phyloP scores from a whole-genome alignment of 208 protist species.

The Crithidia acanthocephali region DNA sequence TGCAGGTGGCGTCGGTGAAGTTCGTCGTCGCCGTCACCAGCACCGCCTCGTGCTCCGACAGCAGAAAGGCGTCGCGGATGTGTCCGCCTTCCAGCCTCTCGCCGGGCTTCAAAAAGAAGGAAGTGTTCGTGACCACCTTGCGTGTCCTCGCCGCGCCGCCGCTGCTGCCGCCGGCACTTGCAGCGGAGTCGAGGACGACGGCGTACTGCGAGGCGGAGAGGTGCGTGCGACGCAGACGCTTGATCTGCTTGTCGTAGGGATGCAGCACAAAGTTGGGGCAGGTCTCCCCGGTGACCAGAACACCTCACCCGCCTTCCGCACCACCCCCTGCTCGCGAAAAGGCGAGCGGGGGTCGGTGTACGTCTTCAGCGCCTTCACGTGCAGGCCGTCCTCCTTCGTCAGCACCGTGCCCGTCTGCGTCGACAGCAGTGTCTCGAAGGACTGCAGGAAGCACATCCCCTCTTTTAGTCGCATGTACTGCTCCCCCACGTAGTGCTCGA shows the following conservation, averaged over 20 bases:
- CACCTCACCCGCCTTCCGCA: slow-evolving; percentile 67
- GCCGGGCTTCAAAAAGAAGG: slow-evolving; percentile 88
- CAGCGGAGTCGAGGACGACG: slow-evolving; percentile 39
- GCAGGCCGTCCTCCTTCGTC: slow-evolving; percentile 79
- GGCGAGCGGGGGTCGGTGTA: slow-evolving; percentile 87
- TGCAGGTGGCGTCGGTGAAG: slow-evolving; percentile 48
- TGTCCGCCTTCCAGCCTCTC: slow-evolving; percentile 68
- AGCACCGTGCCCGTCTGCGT: slow-evolving; percentile 64
- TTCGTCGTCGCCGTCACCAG: slow-evolving; percentile 73
- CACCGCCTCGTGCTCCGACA: slow-evolving; percentile 84
- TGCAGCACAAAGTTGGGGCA: slow-evolving; percentile 89
- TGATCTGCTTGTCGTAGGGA: slow-evolving; percentile 92
- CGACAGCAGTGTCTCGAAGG: slow-evolving; percentile 80
- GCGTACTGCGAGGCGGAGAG: slow-evolving; percentile 49
- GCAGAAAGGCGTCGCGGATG: slow-evolving; percentile 71
- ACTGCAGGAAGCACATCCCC: slow-evolving; percentile 71
- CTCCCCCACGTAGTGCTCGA: slow-evolving; percentile 60
- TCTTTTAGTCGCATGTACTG: slow-evolving; percentile 56
- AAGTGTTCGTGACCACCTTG: slow-evolving; percentile 66
- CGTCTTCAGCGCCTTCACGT: slow-evolving; percentile 75
- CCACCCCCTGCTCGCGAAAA: slow-evolving; percentile 50
- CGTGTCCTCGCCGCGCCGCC: slow-evolving; percentile 20
- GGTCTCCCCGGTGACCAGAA: slow-evolving; percentile 87
- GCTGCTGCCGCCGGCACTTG: slow-evolving; percentile 15
- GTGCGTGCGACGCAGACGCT: slow-evolving; percentile 61